A percentile compares a stretch with the other conserved stretches of the same genome.
These are phyloP conservation scores for Talaromyces amestolkiae DNA, from an alignment of 2,329 filamentous ascomycete genomes.

Conservation along the genomic window DNA sequence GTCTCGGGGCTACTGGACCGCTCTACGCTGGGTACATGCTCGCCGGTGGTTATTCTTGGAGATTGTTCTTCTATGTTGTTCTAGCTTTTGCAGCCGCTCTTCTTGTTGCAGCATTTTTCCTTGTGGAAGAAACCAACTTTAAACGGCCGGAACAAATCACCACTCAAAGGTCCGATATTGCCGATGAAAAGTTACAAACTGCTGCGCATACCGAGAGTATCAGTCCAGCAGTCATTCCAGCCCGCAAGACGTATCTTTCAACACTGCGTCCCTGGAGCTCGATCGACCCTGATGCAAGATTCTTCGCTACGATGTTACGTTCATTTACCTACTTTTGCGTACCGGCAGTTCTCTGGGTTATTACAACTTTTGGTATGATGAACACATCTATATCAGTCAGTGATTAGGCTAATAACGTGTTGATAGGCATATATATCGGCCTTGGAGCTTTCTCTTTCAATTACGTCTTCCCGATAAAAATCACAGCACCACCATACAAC, in stretches of 20 bases:
- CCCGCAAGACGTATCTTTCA: slow-evolving; percentile 42
- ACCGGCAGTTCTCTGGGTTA: slow-evolving; percentile 52
- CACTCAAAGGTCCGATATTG: background rate
- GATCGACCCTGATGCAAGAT: slow-evolving; percentile 44
- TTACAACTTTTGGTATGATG: slow-evolving; percentile 47
- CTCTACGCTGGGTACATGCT: slow-evolving; percentile 63
- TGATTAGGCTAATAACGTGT: background rate
- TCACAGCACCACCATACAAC: slow-evolving; percentile 46
- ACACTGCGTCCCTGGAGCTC: slow-evolving; percentile 47
- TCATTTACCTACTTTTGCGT: slow-evolving; percentile 51
- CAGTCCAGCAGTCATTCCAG: slow-evolving; percentile 27
- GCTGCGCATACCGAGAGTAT: slow-evolving; percentile 18
- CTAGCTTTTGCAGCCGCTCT: slow-evolving; percentile 52
- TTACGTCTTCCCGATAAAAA: slow-evolving; percentile 51
- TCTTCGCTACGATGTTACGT: slow-evolving; percentile 48
- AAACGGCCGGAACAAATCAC: slow-evolving; percentile 29
- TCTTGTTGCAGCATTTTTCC: slow-evolving; percentile 53
- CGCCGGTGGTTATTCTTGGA: slow-evolving; percentile 57
- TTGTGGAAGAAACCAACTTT: slow-evolving; percentile 62
- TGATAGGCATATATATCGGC: slow-evolving; percentile 45
- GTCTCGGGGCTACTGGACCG: slow-evolving; percentile 56
- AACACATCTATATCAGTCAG: background rate
- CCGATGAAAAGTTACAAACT: background rate
- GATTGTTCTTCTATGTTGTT: slow-evolving; percentile 61
- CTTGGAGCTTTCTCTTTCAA: slow-evolving; percentile 52